These are phyloP conservation scores for Kingdonia uniflora DNA, from an alignment of 164 flowering plant genomes.

Conservation along the genomic window DNA sequence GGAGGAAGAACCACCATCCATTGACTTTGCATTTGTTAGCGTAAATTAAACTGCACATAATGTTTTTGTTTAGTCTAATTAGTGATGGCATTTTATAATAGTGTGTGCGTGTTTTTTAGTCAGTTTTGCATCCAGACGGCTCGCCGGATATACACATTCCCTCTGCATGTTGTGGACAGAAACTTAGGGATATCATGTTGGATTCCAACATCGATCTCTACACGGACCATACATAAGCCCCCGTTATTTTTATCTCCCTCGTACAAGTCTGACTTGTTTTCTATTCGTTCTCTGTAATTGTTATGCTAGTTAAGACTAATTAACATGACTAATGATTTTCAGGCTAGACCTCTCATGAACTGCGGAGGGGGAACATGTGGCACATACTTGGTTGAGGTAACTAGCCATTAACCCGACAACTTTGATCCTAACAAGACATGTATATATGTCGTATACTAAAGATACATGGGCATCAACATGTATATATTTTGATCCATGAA, in stretches of 20 bases:
- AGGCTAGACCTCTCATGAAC: slow-evolving; percentile 53
- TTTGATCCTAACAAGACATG: no score
- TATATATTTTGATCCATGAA: no score
- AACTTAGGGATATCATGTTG: slow-evolving; percentile 77
- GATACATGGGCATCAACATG: no score
- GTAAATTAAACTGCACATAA: slow-evolving; percentile 24
- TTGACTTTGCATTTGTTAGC: slow-evolving; percentile 66
- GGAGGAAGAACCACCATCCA: slow-evolving; percentile 38
- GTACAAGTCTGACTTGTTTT: no score
- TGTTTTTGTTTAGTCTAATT: neutral
- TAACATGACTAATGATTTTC: slow-evolving; percentile 10
- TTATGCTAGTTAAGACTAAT: no score
- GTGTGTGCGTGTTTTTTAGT: slow-evolving; percentile 23
- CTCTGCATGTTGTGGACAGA: slow-evolving; percentile 67
- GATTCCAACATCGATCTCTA: slow-evolving; percentile 63
- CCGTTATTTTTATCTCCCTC: no score
- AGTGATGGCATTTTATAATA: neutral
- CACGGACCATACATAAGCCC: slow-evolving; percentile 77
- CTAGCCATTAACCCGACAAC: no score
- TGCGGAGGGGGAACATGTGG: slow-evolving; percentile 91
- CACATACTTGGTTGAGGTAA: slow-evolving; percentile 82
- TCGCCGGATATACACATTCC: slow-evolving; percentile 65
- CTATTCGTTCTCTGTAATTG: no score
- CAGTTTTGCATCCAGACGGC: slow-evolving; percentile 81
- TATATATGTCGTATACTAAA: no score